Conservation (phyloP, 2,329 filamentous ascomycete genomes). For the Ophiognomonia clavigignenti-juglandacearum region DNA sequence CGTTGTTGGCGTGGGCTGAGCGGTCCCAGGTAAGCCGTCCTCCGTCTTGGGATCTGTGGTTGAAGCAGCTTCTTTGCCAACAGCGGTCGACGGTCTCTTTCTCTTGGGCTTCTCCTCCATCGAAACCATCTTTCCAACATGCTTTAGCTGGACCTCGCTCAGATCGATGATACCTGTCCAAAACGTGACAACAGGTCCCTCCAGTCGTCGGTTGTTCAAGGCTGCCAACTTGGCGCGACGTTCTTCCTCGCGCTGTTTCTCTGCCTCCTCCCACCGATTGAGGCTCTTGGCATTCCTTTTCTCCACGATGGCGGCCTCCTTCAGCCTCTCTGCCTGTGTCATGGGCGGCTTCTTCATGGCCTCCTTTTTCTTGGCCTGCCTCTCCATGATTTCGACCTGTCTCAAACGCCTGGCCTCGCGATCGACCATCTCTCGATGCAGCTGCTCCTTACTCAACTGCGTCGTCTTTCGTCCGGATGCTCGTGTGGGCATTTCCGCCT, state of each 20-base stretch:
- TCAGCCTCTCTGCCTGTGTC: slow-evolving; percentile 81
- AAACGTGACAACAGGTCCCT: slow-evolving; percentile 84
- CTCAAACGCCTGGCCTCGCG: slow-evolving; percentile 66
- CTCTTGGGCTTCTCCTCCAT: slow-evolving; percentile 54
- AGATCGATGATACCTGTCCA: slow-evolving; percentile 91
- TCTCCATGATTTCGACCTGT: slow-evolving; percentile 64
- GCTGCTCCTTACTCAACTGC: slow-evolving; percentile 53
- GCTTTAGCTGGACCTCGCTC: slow-evolving; percentile 68
- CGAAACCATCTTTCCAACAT: slow-evolving; percentile 61
- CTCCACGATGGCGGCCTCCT: slow-evolving; percentile 78
- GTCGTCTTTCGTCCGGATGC: slow-evolving; percentile 56
- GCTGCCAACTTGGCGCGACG: slow-evolving; percentile 79
- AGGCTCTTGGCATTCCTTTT: slow-evolving; percentile 83
- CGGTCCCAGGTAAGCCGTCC: slow-evolving; percentile 14
- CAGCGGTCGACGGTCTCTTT: slow-evolving; percentile 41
- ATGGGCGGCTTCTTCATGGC: slow-evolving; percentile 73
- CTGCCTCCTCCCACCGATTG: slow-evolving; percentile 90
- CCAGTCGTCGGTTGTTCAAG: slow-evolving; percentile 77
- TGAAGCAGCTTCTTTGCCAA: slow-evolving; percentile 17
- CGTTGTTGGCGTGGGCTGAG: slow-evolving; percentile 11
- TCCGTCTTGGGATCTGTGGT: slow-evolving; percentile 20
- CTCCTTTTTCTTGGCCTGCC: slow-evolving; percentile 64
- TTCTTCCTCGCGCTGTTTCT: slow-evolving; percentile 82
- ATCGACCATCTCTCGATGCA: slow-evolving; percentile 69
- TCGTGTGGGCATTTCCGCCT: slow-evolving; percentile 51